A percentile compares a stretch with the other conserved stretches of the same genome.
Conservation (phyloP, 1,284 basidiomycete species). For the Meira nashicola region DNA sequence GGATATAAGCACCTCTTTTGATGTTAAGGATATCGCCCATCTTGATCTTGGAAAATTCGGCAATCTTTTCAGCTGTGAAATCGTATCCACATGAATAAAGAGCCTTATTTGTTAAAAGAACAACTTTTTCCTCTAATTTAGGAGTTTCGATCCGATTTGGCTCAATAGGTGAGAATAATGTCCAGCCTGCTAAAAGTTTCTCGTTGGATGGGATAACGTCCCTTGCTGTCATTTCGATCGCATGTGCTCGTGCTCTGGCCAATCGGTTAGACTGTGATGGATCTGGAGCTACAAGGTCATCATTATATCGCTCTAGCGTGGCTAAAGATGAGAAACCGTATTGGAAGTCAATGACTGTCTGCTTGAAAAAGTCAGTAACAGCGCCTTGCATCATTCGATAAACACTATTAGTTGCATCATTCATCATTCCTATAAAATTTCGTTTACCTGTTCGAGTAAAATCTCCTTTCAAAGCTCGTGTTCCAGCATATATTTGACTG, state of each 20-base stretch:
- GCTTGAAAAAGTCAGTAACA: conserved; percentile 88
- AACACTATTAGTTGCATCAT: conserved; percentile 40
- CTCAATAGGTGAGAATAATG: conserved; percentile 76
- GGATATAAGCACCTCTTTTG: conserved; percentile 63
- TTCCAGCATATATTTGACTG: conserved; percentile 44
- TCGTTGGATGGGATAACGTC: conserved; percentile 64
- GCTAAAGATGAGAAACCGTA: conserved; percentile 25
- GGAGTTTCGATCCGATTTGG: conserved; percentile 63
- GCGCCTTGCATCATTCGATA: conserved; percentile 54
- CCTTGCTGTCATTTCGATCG: conserved; percentile 64
- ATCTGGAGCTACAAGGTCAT: conserved; percentile 72
- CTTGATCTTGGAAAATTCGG: conserved; percentile 64
- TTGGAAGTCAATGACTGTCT: conserved; percentile 56
- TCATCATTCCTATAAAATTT: conserved; percentile 72
- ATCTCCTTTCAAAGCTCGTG: conserved; percentile 91
- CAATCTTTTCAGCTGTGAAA: conserved; percentile 60
- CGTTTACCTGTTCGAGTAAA: conserved; percentile 87
- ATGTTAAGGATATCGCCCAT: conserved; percentile 77
- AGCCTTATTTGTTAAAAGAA: conserved; percentile 67
- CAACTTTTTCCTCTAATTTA: conserved; percentile 74
- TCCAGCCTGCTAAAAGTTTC: conserved; percentile 78
- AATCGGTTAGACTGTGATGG: conserved; percentile 80
- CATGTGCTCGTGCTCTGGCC: conserved; percentile 66
- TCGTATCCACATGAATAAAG: conserved; percentile 65
- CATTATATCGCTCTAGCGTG: conserved; percentile 34